Percentiles rank a stretch among this genome's conserved stretches.
phyloP scores from a whole-genome alignment of 192 early-diverging fungal species.

The Chytriomyces confervae region DNA sequence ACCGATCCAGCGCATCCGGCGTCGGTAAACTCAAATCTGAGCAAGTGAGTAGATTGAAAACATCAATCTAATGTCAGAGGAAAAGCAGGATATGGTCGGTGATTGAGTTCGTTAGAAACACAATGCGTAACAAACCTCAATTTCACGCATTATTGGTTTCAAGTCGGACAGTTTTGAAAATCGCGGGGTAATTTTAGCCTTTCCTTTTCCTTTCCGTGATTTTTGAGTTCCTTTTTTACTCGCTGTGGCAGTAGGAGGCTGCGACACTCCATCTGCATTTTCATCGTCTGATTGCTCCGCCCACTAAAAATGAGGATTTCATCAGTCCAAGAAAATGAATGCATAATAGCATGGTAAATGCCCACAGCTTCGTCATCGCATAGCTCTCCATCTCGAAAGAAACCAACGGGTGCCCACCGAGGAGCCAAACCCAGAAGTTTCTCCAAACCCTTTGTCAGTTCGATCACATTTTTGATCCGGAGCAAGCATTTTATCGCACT shows the following conservation, averaged over 20 bases:
- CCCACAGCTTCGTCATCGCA: constrained; percentile 1
- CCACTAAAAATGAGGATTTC: not conserved
- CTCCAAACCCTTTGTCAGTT: not conserved
- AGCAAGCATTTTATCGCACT: constrained; percentile 13
- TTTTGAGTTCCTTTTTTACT: constrained; percentile 18
- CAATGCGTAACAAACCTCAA: constrained; percentile 22
- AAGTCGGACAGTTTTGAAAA: constrained; percentile 16
- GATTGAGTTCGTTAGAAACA: not conserved
- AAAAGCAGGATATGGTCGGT: not conserved
- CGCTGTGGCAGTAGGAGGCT: constrained; percentile 8
- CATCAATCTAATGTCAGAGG: constrained; percentile 7
- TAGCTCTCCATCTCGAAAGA: constrained; percentile 26
- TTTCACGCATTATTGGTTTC: constrained; percentile 21
- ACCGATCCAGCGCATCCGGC: not conserved
- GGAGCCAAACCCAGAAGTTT: constrained; percentile 1
- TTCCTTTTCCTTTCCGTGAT: constrained; percentile 27
- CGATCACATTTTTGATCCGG: constrained; percentile 4
- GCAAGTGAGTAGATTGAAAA: constrained; percentile 25
- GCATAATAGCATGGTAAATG: not conserved
- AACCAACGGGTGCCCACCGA: constrained; percentile 25
- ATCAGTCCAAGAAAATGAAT: not conserved
- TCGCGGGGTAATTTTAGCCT: constrained; percentile 16
- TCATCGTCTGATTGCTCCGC: constrained; percentile 17
- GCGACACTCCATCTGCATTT: constrained; percentile 1
- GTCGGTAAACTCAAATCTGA: constrained; percentile 13